Evolutionary conservation across 2,329 filamentous ascomycete species (phyloP).

Genomic region (Claviceps pazoutovae): DNA sequence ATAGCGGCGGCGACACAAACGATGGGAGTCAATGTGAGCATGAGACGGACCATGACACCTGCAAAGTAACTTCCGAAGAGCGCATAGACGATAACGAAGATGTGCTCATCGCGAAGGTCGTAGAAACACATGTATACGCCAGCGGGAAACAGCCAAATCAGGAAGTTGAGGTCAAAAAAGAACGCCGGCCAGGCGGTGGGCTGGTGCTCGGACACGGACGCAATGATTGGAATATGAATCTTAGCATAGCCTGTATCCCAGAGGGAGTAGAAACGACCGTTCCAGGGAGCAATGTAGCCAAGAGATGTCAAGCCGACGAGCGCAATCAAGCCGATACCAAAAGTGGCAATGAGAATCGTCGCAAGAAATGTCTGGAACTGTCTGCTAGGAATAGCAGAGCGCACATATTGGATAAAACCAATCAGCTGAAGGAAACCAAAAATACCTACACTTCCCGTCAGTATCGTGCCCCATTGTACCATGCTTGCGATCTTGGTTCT

Average conservation of each 20-base stretch:
- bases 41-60: slow-evolving; percentile 97
- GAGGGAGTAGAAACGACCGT: slow-evolving; percentile 95
- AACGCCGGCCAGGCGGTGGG: slow-evolving; percentile 98
- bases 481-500: slow-evolving; percentile 15
- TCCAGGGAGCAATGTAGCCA: slow-evolving; percentile 93
- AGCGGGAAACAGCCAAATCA: slow-evolving; percentile 98
- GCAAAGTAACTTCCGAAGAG: slow-evolving; percentile 95
- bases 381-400: slow-evolving; percentile 74
- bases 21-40: slow-evolving; percentile 92
- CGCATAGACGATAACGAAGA: slow-evolving; percentile 96
- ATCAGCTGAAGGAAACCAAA: slow-evolving; percentile 93
- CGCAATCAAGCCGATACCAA: slow-evolving; percentile 56
- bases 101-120: slow-evolving; percentile 84
- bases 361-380: slow-evolving; percentile 89
- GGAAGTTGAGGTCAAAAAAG: slow-evolving; percentile 96
- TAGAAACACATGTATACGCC: slow-evolving; percentile 98
- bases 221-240: slow-evolving; percentile 98
- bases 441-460: slow-evolving; percentile 46
- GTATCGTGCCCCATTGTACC: slow-evolving; percentile 8
- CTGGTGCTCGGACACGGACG: slow-evolving; percentile 98
- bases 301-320: slow-evolving; percentile 79
- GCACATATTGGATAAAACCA: slow-evolving; percentile 81
- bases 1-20: slow-evolving; percentile 91
- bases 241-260: slow-evolving; percentile 99
- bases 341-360: slow-evolving; percentile 58